Conservation (phyloP, 345 rosid species). For the Melaleuca alternifolia region DNA sequence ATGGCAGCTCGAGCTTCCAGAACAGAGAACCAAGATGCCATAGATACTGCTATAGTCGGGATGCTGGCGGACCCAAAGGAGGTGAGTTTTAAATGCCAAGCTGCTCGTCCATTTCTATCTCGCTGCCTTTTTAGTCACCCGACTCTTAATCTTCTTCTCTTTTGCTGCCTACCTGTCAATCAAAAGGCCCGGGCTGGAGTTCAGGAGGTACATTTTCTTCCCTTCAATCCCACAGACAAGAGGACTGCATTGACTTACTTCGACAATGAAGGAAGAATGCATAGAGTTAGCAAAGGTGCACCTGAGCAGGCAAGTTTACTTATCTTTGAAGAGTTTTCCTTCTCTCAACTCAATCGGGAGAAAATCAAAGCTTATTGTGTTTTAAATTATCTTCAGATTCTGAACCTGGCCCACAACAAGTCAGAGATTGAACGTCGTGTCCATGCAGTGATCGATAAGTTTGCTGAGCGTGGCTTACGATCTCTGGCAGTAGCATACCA, state of each 20-base stretch:
- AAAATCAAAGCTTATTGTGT: neutral
- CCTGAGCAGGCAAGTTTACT: slow-evolving; percentile 76
- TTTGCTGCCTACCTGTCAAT: neutral
- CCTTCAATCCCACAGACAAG: slow-evolving; percentile 97
- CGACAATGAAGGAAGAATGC: slow-evolving; percentile 78
- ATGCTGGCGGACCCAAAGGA: slow-evolving; percentile 98
- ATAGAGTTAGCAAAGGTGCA: slow-evolving; percentile 98
- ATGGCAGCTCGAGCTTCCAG: slow-evolving; percentile 99
- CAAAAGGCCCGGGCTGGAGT: slow-evolving; percentile 92
- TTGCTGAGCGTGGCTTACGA: slow-evolving; percentile 90
- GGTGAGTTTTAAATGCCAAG: slow-evolving; percentile 20
- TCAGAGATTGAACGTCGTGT: slow-evolving; percentile 86
- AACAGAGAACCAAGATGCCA: slow-evolving; percentile 92
- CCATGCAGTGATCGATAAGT: slow-evolving; percentile 89
- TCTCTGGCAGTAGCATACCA: slow-evolving; percentile 98
- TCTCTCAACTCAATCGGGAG: neutral
- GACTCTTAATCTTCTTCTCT: neutral
- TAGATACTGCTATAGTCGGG: slow-evolving; percentile 92
- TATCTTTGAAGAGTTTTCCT: neutral
- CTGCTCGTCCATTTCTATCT: neutral
- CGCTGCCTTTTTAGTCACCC: neutral
- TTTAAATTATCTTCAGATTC: slow-evolving; percentile 37
- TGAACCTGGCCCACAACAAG: slow-evolving; percentile 81
- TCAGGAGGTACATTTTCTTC: slow-evolving; percentile 91
- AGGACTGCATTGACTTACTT: slow-evolving; percentile 87